Conservation (phyloP, 2,329 filamentous ascomycete species). For the Dryadomyces sulphureus region DNA sequence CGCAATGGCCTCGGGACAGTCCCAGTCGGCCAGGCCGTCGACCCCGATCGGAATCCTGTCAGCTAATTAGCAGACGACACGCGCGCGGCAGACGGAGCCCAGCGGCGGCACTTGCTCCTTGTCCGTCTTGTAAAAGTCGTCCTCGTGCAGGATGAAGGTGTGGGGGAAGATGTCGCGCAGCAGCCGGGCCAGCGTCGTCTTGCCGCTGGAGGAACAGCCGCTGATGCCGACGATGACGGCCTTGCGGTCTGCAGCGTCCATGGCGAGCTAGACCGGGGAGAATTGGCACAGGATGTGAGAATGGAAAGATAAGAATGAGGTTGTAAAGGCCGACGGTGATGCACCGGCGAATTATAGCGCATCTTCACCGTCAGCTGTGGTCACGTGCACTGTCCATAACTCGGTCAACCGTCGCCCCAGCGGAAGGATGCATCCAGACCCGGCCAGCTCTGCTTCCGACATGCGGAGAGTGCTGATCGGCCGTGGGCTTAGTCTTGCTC, state of each 20-base stretch:
- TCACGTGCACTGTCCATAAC: no score
- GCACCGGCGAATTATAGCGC: no score
- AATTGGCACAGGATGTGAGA: neutral
- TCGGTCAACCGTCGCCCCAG: no score
- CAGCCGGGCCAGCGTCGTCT: conserved; percentile 81
- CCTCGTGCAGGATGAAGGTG: conserved; percentile 78
- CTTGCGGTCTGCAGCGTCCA: conserved; percentile 18
- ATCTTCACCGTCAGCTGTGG: no score
- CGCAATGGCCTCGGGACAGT: conserved; percentile 68
- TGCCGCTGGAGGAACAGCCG: conserved; percentile 83
- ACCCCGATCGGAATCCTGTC: conserved; percentile 34
- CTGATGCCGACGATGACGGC: conserved; percentile 66
- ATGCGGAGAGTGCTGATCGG: no score
- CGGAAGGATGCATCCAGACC: no score
- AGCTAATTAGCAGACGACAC: neutral
- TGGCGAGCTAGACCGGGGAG: neutral
- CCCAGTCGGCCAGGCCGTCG: conserved; percentile 69
- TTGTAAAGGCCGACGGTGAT: no score
- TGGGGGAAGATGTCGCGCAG: conserved; percentile 67
- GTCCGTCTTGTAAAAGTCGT: conserved; percentile 88
- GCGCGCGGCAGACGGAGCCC: no score
- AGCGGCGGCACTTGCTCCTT: conserved; percentile 47
- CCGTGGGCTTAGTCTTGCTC: no score
- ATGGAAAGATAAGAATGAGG: neutral
- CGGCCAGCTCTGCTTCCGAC: no score